These are phyloP conservation scores for Raphanus hybrid DNA, from an alignment of 441 rosid species.

Conservation along the genomic window DNA sequence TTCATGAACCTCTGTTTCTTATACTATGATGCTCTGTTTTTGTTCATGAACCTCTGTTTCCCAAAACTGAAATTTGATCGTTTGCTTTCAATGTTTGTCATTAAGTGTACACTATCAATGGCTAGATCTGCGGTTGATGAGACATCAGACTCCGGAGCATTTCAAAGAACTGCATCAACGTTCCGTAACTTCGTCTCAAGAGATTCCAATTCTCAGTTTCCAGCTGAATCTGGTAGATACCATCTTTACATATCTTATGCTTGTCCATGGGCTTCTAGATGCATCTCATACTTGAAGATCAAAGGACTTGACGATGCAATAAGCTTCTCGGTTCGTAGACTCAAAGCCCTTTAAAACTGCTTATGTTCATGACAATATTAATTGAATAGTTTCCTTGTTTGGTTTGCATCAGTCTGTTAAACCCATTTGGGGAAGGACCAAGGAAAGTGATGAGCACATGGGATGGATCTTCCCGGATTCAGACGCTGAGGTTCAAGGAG, in stretches of 20 bases:
- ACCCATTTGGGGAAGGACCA: slow-evolving; percentile 89
- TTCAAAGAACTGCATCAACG: slow-evolving; percentile 76
- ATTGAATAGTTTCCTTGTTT: slow-evolving; percentile 16
- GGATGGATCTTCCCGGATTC: slow-evolving; percentile 88
- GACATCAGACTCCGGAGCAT: slow-evolving; percentile 75
- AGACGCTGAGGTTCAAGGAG: slow-evolving; percentile 70
- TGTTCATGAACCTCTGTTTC: not conserved
- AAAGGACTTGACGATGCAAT: slow-evolving; percentile 86
- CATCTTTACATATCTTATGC: slow-evolving; percentile 95
- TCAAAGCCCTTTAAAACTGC: not conserved
- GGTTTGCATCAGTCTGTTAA: slow-evolving; percentile 62
- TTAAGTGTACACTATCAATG: slow-evolving; percentile 50
- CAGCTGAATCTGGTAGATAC: slow-evolving; percentile 87
- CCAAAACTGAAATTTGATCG: not conserved
- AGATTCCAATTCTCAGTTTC: slow-evolving; percentile 69
- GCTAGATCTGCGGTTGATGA: slow-evolving; percentile 81
- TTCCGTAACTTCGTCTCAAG: slow-evolving; percentile 71
- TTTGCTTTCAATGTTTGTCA: not conserved
- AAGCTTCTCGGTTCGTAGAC: slow-evolving; percentile 67
- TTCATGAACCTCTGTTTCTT: not conserved
- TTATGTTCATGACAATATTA: slow-evolving; percentile 8
- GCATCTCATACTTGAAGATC: slow-evolving; percentile 77
- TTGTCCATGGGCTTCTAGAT: slow-evolving; percentile 97
- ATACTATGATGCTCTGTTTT: slow-evolving; percentile 4
- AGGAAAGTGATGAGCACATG: slow-evolving; percentile 81